These are phyloP conservation scores for Mucor velutinosus DNA, from an alignment of 371 early-diverging fungal species.

Conservation along the genomic window DNA sequence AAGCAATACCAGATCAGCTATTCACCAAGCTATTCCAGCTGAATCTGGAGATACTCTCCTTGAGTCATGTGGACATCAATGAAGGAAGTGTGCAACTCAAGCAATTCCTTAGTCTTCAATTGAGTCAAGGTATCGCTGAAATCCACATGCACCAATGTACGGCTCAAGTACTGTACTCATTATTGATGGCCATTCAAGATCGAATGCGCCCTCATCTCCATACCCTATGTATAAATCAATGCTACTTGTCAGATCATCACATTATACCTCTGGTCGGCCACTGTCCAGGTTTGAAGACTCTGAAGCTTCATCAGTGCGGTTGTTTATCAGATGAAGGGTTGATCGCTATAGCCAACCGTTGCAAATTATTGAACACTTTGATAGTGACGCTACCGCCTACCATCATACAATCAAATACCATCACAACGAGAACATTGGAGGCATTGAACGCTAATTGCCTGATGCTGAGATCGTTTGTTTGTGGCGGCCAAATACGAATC, in stretches of 20 bases:
- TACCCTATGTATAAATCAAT: neutral
- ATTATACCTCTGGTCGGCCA: neutral
- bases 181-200: neutral
- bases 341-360: conserved; percentile 5
- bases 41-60: neutral
- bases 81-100: neutral
- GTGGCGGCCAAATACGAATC: conserved; percentile 16
- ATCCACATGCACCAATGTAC: conserved; percentile 8
- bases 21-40: neutral
- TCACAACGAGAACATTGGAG: conserved; percentile 9
- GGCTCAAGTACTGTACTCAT: neutral
- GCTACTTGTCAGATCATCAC: conserved; percentile 4
- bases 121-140: conserved; percentile 3
- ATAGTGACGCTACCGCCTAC: conserved; percentile 9
- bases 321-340: conserved; percentile 9
- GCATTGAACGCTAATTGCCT: conserved; percentile 4
- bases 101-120: neutral
- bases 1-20: neutral
- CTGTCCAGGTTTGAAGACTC: conserved; percentile 1
- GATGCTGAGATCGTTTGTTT: neutral
- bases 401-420: conserved; percentile 17
- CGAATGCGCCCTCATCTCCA: neutral
- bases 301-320: conserved; percentile 5
- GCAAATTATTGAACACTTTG: neutral
- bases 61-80: neutral